These are phyloP conservation scores for Raphanus raphanistrum DNA, from an alignment of 345 rosid species.

Conservation along the genomic window DNA sequence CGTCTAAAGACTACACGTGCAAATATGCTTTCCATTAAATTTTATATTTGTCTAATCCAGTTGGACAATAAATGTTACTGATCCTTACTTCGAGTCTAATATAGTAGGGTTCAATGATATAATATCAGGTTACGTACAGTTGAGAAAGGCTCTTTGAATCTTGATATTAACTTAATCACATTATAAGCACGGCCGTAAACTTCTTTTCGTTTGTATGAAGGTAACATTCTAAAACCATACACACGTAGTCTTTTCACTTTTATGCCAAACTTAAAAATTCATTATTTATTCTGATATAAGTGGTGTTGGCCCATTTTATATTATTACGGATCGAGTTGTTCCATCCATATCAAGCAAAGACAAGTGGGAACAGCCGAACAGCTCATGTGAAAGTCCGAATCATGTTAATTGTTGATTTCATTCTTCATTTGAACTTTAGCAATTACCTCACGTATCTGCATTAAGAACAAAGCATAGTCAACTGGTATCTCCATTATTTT, in stretches of 20 bases:
- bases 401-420: slow-evolving; percentile 27
- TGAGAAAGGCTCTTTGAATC: slow-evolving; percentile 23
- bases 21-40: slow-evolving; percentile 29
- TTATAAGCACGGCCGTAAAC: background rate
- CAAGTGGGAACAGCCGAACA: slow-evolving; percentile 43
- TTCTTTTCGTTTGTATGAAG: slow-evolving; percentile 23
- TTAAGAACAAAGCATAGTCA: background rate
- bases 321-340: slow-evolving; percentile 22
- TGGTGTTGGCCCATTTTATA: slow-evolving; percentile 36
- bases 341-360: slow-evolving; percentile 37
- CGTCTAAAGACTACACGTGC: slow-evolving; percentile 36
- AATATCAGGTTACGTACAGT: slow-evolving; percentile 30
- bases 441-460: slow-evolving; percentile 13
- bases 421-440: slow-evolving; percentile 3
- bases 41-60: slow-evolving; percentile 11
- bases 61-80: slow-evolving; percentile 16
- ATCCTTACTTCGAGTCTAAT: slow-evolving; percentile 21
- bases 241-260: slow-evolving; percentile 7
- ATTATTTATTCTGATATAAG: slow-evolving; percentile 2
- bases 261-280: slow-evolving; percentile 12
- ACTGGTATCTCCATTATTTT: background rate
- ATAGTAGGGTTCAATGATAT: slow-evolving; percentile 22
- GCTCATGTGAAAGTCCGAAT: slow-evolving; percentile 32
- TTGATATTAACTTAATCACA: slow-evolving; percentile 16
- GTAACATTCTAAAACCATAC: slow-evolving; percentile 6